Percentiles rank a stretch among this genome's conserved stretches.
phyloP scores from a whole-genome alignment of 1,284 basidiomycete species.

The Trichosporon sp. region DNA sequence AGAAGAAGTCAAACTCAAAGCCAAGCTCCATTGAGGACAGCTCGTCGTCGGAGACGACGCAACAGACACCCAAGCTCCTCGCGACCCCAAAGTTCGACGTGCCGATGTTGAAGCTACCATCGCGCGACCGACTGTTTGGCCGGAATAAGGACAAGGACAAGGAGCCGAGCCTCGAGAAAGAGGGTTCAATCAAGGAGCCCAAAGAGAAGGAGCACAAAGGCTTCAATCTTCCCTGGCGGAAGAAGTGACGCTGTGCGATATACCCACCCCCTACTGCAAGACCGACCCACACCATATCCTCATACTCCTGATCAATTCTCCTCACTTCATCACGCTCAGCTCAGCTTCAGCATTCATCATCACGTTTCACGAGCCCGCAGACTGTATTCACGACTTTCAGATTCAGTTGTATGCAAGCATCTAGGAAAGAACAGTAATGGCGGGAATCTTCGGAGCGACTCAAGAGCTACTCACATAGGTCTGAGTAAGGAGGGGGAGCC shows the following conservation, averaged over 20 bases:
- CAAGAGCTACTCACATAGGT: background rate
- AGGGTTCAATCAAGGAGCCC: constrained; percentile 5
- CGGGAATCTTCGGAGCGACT: background rate
- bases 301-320: background rate
- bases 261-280: too few species aligned
- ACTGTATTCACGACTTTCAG: background rate
- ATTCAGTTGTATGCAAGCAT: background rate
- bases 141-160: constrained; percentile 9
- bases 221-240: background rate
- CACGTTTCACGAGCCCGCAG: background rate
- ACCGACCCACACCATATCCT: background rate
- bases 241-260: background rate
- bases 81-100: background rate
- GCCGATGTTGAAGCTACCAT: background rate
- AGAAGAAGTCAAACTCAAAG: background rate
- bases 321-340: background rate
- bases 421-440: background rate
- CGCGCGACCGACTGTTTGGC: background rate
- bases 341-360: background rate
- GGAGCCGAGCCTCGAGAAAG: background rate
- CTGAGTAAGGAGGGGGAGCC: background rate
- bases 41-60: background rate
- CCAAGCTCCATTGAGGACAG: background rate
- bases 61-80: background rate
- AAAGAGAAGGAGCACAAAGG: background rate